phyloP scores from a whole-genome alignment of 1,284 basidiomycete species.

The Tilletia indica region DNA sequence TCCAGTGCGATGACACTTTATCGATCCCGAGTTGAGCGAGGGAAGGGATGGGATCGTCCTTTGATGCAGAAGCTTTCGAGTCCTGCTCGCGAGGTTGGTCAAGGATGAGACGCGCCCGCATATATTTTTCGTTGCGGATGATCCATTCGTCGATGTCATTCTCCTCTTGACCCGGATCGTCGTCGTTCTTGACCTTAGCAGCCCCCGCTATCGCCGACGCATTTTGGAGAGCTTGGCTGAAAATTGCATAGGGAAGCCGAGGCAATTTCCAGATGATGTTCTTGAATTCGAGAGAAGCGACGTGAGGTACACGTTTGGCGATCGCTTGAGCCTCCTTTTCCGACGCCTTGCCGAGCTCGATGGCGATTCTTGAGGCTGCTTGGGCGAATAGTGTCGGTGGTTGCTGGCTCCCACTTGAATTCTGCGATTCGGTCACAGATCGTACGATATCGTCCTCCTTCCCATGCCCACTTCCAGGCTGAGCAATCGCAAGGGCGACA shows the following conservation, averaged over 20 bases:
- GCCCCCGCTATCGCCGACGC: neutral
- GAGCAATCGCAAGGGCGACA: neutral
- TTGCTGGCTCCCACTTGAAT: neutral
- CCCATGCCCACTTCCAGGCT: neutral
- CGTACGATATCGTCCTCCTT: neutral
- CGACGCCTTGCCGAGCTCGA: conserved; percentile 1
- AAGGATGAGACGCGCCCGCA: neutral
- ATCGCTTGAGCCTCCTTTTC: conserved; percentile 11
- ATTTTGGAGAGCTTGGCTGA: neutral
- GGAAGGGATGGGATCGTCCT: neutral
- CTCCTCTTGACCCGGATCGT: neutral
- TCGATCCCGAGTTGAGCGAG: neutral
- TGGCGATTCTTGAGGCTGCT: conserved; percentile 13
- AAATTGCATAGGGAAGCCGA: conserved; percentile 3
- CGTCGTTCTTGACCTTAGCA: too few relatives aligned
- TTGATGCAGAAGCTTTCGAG: neutral
- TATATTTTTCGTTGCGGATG: conserved; percentile 8
- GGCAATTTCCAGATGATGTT: neutral
- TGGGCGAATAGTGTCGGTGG: conserved; percentile 16
- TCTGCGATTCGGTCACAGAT: neutral
- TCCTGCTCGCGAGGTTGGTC: neutral
- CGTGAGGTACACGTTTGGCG: neutral
- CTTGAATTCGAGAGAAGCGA: neutral
- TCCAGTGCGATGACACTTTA: conserved; percentile 10
- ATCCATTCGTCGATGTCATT: conserved; percentile 1